A percentile compares a stretch with the other conserved stretches of the same genome.
Conservation (phyloP, 73 alveolate genomes). For the Paraurostyla sp. region DNA sequence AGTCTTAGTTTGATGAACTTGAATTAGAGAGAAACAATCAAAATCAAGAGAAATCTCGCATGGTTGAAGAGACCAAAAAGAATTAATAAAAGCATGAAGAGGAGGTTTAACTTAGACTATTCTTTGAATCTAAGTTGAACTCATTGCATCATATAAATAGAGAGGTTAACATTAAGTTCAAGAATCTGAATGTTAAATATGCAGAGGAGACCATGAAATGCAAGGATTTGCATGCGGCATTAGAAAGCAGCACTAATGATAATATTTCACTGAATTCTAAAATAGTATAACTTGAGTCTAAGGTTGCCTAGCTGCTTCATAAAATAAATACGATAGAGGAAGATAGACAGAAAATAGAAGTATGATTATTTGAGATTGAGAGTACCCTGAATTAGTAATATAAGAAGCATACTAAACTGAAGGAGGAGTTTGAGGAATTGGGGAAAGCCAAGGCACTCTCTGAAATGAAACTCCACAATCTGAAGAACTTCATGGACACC, state of each 20-base stretch:
- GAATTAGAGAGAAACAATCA: background rate
- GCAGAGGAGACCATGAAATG: background rate
- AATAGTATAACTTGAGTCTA: background rate
- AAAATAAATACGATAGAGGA: too few species aligned
- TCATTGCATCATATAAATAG: conserved; percentile 54
- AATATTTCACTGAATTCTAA: background rate
- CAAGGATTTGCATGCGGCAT: background rate
- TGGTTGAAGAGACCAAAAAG: conserved; percentile 13
- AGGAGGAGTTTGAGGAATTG: conserved; percentile 22
- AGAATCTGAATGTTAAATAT: background rate
- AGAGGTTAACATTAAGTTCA: conserved; percentile 27
- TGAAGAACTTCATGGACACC: background rate
- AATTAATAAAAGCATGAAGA: conserved; percentile 64
- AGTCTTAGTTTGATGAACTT: background rate
- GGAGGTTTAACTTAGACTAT: conserved; percentile 55
- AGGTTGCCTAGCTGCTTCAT: too few species aligned
- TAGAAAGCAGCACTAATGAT: background rate
- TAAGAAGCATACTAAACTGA: background rate
- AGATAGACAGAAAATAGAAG: too few species aligned
- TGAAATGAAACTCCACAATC: conserved; percentile 5
- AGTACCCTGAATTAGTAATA: too few species aligned
- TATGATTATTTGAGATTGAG: too few species aligned
- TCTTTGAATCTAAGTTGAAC: conserved; percentile 60
- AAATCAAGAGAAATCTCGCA: background rate
- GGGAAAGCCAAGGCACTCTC: background rate